These are phyloP conservation scores for Adansonia digitata DNA, from an alignment of 345 rosid species.

Conservation along the genomic window DNA sequence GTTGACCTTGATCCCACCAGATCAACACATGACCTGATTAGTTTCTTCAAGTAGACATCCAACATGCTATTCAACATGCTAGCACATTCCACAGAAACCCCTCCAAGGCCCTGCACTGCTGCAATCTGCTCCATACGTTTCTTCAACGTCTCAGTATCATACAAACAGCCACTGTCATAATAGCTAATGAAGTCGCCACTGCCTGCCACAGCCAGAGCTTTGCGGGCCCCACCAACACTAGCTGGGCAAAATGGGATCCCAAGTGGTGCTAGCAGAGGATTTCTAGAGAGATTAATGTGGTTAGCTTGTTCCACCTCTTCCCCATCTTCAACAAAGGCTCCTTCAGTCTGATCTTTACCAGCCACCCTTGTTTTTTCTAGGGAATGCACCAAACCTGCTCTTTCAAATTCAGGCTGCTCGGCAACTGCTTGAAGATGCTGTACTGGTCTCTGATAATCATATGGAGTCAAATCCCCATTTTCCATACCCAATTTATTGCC, in stretches of 20 bases:
- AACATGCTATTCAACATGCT: conserved; percentile 58
- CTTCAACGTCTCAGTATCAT: conserved; percentile 57
- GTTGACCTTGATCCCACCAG: conserved; percentile 54
- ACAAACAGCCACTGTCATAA: conserved; percentile 61
- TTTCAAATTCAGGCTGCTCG: conserved; percentile 46
- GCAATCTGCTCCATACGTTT: conserved; percentile 76
- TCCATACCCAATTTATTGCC: conserved; percentile 37
- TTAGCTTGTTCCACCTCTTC: conserved; percentile 49
- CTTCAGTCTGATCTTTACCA: conserved; percentile 37
- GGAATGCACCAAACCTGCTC: conserved; percentile 30
- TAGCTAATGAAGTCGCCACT: conserved; percentile 38
- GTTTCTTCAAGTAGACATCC: conserved; percentile 71
- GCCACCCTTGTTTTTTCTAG: conserved; percentile 29
- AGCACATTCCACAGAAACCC: conserved; percentile 78
- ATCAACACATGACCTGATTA: conserved; percentile 66
- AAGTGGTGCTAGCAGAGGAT: conserved; percentile 63
- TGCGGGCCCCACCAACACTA: conserved; percentile 59
- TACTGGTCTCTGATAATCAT: conserved; percentile 58
- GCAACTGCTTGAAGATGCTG: conserved; percentile 46
- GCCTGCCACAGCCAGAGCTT: conserved; percentile 36
- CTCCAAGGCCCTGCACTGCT: conserved; percentile 71
- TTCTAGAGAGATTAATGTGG: conserved; percentile 32
- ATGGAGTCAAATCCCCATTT: conserved; percentile 60
- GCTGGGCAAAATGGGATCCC: conserved; percentile 73
- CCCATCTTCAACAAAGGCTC: conserved; percentile 39